Conservation (phyloP, 805 yeast species). For the Starmerella apicola region DNA sequence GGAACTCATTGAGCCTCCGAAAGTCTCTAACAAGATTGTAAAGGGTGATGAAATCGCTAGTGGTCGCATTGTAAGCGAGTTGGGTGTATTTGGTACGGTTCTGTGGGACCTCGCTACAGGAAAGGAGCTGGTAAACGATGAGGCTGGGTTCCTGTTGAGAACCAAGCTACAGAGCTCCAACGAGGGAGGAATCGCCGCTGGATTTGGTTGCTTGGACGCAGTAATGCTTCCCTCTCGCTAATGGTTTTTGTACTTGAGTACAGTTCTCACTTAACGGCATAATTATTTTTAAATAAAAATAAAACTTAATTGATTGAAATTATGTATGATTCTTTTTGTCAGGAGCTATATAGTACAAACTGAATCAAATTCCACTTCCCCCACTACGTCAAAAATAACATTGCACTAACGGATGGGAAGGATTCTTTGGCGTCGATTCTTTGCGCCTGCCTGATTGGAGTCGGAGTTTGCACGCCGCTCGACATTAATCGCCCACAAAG, state of each 20-base stretch:
- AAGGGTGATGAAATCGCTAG: slow-evolving; percentile 47
- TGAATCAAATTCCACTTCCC: too few relatives aligned
- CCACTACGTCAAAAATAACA: too few relatives aligned
- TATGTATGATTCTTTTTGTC: too few relatives aligned
- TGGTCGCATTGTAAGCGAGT: slow-evolving; percentile 78
- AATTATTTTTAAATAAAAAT: too few relatives aligned
- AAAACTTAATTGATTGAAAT: too few relatives aligned
- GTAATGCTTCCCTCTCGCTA: slow-evolving; percentile 19
- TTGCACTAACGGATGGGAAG: too few relatives aligned
- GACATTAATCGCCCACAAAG: slow-evolving; percentile 29
- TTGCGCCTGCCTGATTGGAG: too few relatives aligned
- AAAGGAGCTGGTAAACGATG: slow-evolving; percentile 46
- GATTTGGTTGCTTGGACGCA: slow-evolving; percentile 89
- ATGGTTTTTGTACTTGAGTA: too few relatives aligned
- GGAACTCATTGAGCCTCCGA: slow-evolving; percentile 81
- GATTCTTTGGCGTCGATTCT: too few relatives aligned
- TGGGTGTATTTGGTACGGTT: slow-evolving; percentile 80
- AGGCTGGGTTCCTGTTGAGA: slow-evolving; percentile 76
- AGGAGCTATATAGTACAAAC: too few relatives aligned
- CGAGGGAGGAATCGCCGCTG: slow-evolving; percentile 99
- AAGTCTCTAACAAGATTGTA: slow-evolving; percentile 53
- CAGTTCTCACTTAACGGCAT: too few relatives aligned
- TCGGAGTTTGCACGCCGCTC: too few relatives aligned
- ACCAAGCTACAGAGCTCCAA: slow-evolving; percentile 77
- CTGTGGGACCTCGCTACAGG: slow-evolving; percentile 58